Conservation (phyloP, 768 basidiomycete species). For the Cubamyces sp. region DNA sequence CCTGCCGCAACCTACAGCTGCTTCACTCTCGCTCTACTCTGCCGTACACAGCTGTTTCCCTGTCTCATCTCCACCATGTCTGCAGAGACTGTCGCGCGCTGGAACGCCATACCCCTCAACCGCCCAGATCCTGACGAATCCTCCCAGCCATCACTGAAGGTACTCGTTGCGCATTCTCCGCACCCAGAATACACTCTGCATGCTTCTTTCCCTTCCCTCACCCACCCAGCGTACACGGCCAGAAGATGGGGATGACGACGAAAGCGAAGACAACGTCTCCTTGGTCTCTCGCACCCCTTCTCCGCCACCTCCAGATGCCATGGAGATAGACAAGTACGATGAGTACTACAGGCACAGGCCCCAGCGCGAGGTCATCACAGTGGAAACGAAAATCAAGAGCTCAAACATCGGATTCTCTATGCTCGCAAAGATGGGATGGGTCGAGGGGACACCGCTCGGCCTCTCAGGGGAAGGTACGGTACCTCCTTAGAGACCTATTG, state of each 20-base stretch:
- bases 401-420: constrained; percentile 82
- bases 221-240: constrained; percentile 65
- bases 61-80: constrained; percentile 52
- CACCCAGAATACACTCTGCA: constrained; percentile 46
- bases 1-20: background rate
- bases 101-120: constrained; percentile 69
- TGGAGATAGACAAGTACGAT: constrained; percentile 69
- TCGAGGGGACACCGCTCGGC: constrained; percentile 77
- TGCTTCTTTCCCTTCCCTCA: constrained; percentile 55
- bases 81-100: constrained; percentile 62
- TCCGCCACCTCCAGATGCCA: constrained; percentile 52
- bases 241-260: constrained; percentile 43
- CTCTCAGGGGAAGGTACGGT: constrained; percentile 71
- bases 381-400: constrained; percentile 79
- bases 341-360: constrained; percentile 54
- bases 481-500: background rate
- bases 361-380: constrained; percentile 70
- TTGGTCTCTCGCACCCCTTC: constrained; percentile 79
- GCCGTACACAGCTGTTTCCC: background rate
- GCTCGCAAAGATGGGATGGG: constrained; percentile 83
- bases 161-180: constrained; percentile 61
- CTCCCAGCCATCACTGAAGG: constrained; percentile 53
- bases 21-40: background rate
- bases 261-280: constrained; percentile 72
- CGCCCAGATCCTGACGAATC: constrained; percentile 35